Conservation (phyloP, 768 basidiomycete genomes). For the Russula dissimulans region DNA sequence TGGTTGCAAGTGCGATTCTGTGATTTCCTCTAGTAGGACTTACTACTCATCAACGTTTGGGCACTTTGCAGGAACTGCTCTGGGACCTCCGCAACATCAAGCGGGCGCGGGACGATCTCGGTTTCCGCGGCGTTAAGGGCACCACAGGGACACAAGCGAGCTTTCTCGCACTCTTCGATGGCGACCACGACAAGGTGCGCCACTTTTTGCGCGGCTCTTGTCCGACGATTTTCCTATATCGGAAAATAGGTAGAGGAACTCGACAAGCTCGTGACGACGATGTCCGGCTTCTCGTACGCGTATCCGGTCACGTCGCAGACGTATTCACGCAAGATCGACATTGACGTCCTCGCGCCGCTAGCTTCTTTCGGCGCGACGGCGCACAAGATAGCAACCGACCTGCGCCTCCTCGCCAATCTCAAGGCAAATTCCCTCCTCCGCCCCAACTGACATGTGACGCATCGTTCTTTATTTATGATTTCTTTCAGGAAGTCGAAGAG, state of each 20-base stretch:
- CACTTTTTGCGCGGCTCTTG: not conserved
- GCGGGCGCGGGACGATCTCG: slow-evolving; percentile 82
- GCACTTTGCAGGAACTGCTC: slow-evolving; percentile 63
- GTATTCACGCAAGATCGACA: slow-evolving; percentile 95
- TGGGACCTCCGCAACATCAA: slow-evolving; percentile 95
- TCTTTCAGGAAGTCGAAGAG: slow-evolving; percentile 82
- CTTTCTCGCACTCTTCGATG: slow-evolving; percentile 89
- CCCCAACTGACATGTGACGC: not conserved
- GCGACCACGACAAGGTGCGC: slow-evolving; percentile 81
- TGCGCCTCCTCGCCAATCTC: slow-evolving; percentile 86
- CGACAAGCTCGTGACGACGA: slow-evolving; percentile 79
- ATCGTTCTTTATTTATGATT: not conserved
- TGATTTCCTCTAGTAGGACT: not conserved
- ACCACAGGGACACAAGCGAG: slow-evolving; percentile 98
- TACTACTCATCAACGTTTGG: not conserved
- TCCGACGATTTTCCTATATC: not conserved
- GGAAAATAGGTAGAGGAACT: slow-evolving; percentile 72
- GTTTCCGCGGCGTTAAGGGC: slow-evolving; percentile 98
- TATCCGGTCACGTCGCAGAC: slow-evolving; percentile 99
- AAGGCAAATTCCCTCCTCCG: slow-evolving; percentile 42
- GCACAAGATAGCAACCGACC: slow-evolving; percentile 95
- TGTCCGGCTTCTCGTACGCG: slow-evolving; percentile 87
- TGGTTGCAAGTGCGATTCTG: slow-evolving; percentile 74
- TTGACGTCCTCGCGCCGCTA: slow-evolving; percentile 84
- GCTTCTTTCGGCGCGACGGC: slow-evolving; percentile 90